Evolutionary conservation across 306 rosid genomes (phyloP).

Genomic region (Quercus mongolica): DNA sequence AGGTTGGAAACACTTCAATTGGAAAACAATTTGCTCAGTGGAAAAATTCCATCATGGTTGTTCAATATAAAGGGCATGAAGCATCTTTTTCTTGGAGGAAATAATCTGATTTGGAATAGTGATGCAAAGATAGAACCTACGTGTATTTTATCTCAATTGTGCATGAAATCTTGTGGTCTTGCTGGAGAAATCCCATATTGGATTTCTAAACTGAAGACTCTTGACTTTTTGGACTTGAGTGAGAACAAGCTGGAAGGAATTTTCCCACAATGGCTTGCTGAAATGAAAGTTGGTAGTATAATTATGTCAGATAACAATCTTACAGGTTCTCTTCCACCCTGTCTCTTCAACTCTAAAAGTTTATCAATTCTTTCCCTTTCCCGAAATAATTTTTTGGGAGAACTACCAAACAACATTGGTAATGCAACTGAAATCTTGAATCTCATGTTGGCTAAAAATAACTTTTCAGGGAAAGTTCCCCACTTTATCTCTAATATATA

Average conservation of each 20-base stretch:
- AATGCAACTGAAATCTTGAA: slow-evolving; percentile 3
- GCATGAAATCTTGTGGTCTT: slow-evolving; percentile 22
- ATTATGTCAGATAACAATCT: slow-evolving; percentile 24
- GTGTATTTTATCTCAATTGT: not conserved
- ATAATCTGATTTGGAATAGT: too few relatives aligned
- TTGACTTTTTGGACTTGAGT: slow-evolving; percentile 23
- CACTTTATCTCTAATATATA: slow-evolving; percentile 13
- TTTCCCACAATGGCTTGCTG: slow-evolving; percentile 28
- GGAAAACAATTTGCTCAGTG: too few relatives aligned
- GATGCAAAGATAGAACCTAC: too few relatives aligned
- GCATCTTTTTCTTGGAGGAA: too few relatives aligned
- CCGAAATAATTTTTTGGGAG: slow-evolving; percentile 22
- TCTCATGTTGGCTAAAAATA: slow-evolving; percentile 22
- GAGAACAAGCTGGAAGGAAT: slow-evolving; percentile 26
- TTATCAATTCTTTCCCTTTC: slow-evolving; percentile 18
- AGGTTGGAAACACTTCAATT: too few relatives aligned
- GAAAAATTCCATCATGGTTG: too few relatives aligned
- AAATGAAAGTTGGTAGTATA: slow-evolving; percentile 19
- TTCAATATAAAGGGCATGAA: too few relatives aligned
- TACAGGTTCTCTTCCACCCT: slow-evolving; percentile 26
- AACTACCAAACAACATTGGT: slow-evolving; percentile 25
- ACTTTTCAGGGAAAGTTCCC: slow-evolving; percentile 22
- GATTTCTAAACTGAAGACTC: slow-evolving; percentile 19
- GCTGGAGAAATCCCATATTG: slow-evolving; percentile 23
- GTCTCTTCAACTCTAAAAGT: slow-evolving; percentile 10